Base-by-base conservation (phyloP, 1,284 basidiomycete genomes). In the Vanrija pseudolonga region DNA sequence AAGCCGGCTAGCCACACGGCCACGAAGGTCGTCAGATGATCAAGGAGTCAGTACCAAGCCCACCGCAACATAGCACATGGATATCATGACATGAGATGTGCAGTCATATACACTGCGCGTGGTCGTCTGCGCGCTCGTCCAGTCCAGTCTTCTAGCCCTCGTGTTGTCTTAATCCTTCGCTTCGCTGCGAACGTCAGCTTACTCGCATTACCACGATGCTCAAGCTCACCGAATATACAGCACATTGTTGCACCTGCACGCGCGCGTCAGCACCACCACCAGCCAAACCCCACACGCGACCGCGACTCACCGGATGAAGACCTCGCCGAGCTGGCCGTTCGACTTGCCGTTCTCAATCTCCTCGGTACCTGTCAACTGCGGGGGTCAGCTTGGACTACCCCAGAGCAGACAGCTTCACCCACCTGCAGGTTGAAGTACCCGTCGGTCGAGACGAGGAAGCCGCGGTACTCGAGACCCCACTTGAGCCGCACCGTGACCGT, bases 391-490 rank as follows among this genome's bases (percentile, higher is more conserved):
- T 12, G 4, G 12, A 9, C 39, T 3, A 14, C 11, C n/a, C 17
- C n/a, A n/a, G 37, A n/a, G 3, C 39, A 40, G 19, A 26, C n/a
- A n/a, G 2, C 32, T 4, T 38, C 17, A 78, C 82, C 61, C 66
- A 92, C 94, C 82, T 98, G 96, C 50, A 99, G 83, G 78, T 99
- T 99, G 94, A 98, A 98, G 80, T 97, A 99, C 26, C 90, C 90
- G 77, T 99, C 96, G 6, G 95, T 97, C 73, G 90, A 95, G 63
- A 98, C 95, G 59, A 99, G 83, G 80, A 95, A 98, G 46, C 96
- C 95, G 80, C 94, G 97, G 83, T 98, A 98, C 76, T 98, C 94
- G 60, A 98, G 83, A 60, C 96, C 96, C 96, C 96, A 99, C 81
- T 99, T 99, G 72, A 99, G 84, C 59, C 86, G 84, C 56, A 98